phyloP scores from a whole-genome alignment of 495 filamentous ascomycete genomes.

The Tuber melanosporum region DNA sequence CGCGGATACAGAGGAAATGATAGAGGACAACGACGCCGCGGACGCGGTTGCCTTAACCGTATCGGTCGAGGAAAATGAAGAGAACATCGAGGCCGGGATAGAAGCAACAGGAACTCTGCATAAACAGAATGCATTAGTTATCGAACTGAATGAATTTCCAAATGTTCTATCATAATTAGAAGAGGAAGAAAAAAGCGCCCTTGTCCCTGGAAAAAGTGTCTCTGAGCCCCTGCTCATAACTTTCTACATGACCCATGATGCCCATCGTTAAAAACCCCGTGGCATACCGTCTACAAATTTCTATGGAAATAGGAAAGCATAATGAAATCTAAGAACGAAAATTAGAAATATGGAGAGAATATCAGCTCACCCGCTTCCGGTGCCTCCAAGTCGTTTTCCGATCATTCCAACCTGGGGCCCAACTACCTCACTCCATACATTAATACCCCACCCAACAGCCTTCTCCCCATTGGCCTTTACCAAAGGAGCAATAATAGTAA shows the following conservation, averaged over 20 bases:
- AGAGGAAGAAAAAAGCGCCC: neutral
- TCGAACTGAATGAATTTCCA: neutral
- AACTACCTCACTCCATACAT: slow-evolving; percentile 49
- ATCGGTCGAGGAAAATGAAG: slow-evolving; percentile 26
- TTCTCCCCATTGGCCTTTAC: slow-evolving; percentile 44
- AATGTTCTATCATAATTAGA: neutral
- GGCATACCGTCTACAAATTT: slow-evolving; percentile 13
- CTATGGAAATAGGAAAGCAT: slow-evolving; percentile 14
- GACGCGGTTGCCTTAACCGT: slow-evolving; percentile 29
- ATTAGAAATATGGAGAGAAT: slow-evolving; percentile 24
- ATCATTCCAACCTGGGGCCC: slow-evolving; percentile 93
- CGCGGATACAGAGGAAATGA: slow-evolving; percentile 35
- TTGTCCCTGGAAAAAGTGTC: neutral
- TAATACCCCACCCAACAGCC: slow-evolving; percentile 40
- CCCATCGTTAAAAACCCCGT: slow-evolving; percentile 21
- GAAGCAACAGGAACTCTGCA: slow-evolving; percentile 31
- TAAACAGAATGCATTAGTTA: slow-evolving; percentile 10
- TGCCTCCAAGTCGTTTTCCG: slow-evolving; percentile 68
- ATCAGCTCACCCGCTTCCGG: slow-evolving; percentile 36
- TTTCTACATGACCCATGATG: neutral
- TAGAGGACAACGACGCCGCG: slow-evolving; percentile 30
- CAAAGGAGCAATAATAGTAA: slow-evolving; percentile 66
- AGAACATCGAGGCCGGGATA: slow-evolving; percentile 22
- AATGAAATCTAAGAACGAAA: slow-evolving; percentile 11
- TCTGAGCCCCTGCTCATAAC: slow-evolving; percentile 12